Conservation (phyloP, 768 basidiomycete genomes). For the Pisolithus orientalis region DNA sequence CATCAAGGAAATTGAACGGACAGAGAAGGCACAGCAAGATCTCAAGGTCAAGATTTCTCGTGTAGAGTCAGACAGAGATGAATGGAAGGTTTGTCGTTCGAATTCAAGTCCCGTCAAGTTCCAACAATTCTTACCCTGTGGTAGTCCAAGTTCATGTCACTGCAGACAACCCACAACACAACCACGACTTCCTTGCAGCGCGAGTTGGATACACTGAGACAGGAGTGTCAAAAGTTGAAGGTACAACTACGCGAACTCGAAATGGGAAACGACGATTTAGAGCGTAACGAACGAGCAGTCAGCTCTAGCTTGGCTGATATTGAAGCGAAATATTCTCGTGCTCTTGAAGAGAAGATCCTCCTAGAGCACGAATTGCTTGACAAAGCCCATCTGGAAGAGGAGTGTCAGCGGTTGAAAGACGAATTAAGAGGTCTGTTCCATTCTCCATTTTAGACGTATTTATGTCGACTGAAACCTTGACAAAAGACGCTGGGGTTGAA, state of each 20-base stretch:
- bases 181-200: conserved; percentile 88
- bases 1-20: conserved; percentile 83
- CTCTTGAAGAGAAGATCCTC: conserved; percentile 94
- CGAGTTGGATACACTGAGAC: conserved; percentile 77
- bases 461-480: conserved; percentile 9
- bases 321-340: conserved; percentile 83
- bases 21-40: conserved; percentile 80
- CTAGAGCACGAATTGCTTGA: conserved; percentile 92
- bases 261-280: conserved; percentile 97
- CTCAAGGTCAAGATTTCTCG: conserved; percentile 64
- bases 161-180: conserved; percentile 87
- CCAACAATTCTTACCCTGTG: conserved; percentile 3
- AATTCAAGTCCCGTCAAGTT: not conserved
- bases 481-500: conserved; percentile 77
- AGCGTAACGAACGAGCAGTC: conserved; percentile 87
- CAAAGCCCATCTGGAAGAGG: conserved; percentile 87
- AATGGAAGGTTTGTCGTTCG: conserved; percentile 75
- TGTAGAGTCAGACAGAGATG: conserved; percentile 73
- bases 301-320: conserved; percentile 77
- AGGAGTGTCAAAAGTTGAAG: conserved; percentile 65
- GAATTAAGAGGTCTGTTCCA: conserved; percentile 73
- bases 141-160: conserved; percentile 77
- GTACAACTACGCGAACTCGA: conserved; percentile 82
- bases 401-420: conserved; percentile 85
- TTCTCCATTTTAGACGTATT: not conserved